Base-by-base conservation (phyloP, 2,329 filamentous ascomycete genomes). In the Ceratocystis papillata region DNA sequence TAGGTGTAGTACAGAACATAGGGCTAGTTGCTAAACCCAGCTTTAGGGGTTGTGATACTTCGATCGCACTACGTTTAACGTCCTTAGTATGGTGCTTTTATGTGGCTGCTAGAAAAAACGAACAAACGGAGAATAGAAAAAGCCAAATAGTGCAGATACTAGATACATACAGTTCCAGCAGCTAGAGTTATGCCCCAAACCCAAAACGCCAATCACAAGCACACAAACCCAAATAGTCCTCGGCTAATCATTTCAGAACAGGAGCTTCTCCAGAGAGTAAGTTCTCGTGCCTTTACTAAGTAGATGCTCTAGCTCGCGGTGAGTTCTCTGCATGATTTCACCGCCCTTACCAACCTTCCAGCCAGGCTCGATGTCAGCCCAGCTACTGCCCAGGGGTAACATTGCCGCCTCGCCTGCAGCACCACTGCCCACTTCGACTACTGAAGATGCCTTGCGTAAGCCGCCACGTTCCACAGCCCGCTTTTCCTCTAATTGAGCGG, bases 221-320 rank as follows among this genome's bases (percentile, higher is more conserved):
- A 59, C 55, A 20, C 25, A 59, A n/a, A 37, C 55, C 55, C 60
- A n/a, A 55, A 44, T 4, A 67, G 28, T n/a, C 45, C 30, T 15
- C 10, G 50, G 12, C 17, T 28, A 10, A 28, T 15, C 48, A 45
- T 17, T 30, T 50, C 61, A 90, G 71, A 90, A 78, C 64, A 81
- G 75, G 71, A 96, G 85, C 75, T 85, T 84, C 77, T 96, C 90
- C 70, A 93, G 81, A 60, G 88, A 90, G 77, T 96, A 96, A 70
- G 87, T 84, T 66, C 88, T 88, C 69, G 92, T 87, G 73, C 86
- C 87, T 77, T 89, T 88, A 73, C 88, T 90, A 72, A 88, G 84
- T 74, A 95, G 76, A 75, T 88, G 84, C 20, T 88, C 89, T 67
- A 87, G 85, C 77, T 96, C 88, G 74, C 90, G 80, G 70, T 78